Conservation (phyloP, 345 rosid genomes). For the Eucalyptus brandiana region DNA sequence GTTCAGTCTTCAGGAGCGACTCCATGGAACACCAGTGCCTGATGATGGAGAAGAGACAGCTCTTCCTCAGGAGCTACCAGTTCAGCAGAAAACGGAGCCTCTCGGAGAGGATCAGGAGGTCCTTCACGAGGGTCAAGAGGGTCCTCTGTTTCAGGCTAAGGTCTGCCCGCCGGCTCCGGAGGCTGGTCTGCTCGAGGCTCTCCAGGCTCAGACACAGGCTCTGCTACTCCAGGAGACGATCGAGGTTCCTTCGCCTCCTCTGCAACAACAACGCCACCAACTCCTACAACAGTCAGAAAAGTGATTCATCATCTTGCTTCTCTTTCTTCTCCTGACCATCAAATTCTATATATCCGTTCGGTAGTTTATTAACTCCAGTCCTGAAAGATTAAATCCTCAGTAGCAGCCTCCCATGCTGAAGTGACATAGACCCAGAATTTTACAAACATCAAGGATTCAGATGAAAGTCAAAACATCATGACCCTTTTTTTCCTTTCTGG, state of each 20-base stretch:
- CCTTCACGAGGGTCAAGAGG: conserved; percentile 39
- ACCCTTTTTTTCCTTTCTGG: background rate
- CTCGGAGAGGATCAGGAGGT: conserved; percentile 32
- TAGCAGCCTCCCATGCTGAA: background rate
- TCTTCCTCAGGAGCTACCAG: conserved; percentile 76
- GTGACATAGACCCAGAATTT: background rate
- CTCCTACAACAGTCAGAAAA: background rate
- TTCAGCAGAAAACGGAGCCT: conserved; percentile 58
- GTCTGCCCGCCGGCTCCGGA: conserved; percentile 27
- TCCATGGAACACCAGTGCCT: background rate
- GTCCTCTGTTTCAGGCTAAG: conserved; percentile 29
- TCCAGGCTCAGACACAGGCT: conserved; percentile 38
- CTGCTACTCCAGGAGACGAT: conserved; percentile 20
- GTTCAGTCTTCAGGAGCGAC: background rate
- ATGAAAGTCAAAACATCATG: background rate
- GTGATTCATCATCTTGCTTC: conserved; percentile 1
- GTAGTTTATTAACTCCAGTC: background rate
- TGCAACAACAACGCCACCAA: background rate
- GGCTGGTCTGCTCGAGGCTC: conserved; percentile 25
- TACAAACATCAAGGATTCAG: background rate
- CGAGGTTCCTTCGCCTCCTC: conserved; percentile 23
- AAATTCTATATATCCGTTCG: background rate
- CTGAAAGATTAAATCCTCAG: background rate
- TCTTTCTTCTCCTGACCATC: background rate
- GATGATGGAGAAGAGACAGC: conserved; percentile 76